Conservation (phyloP, 805 yeast species). For the Geotrichum ghanense region DNA sequence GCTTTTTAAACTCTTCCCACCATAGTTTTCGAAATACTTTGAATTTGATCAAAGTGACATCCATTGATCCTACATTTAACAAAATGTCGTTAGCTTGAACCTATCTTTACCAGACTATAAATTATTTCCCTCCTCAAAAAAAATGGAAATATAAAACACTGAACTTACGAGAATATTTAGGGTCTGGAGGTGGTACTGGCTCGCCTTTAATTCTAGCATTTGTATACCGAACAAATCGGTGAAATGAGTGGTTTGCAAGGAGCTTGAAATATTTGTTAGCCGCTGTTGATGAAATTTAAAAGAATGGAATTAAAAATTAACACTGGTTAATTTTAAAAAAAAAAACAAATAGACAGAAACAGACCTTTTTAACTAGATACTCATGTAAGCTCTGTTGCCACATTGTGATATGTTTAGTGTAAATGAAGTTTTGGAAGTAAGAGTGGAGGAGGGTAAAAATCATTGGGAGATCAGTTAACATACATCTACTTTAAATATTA, state of each 20-base stretch:
- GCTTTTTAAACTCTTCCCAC: conserved; percentile 14
- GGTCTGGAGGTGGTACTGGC: conserved; percentile 9
- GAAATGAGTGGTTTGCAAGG: conserved; percentile 13
- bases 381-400: conserved; percentile 17
- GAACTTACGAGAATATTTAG: neutral
- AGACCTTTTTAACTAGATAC: conserved; percentile 14
- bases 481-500: too few species aligned
- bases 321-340: too few species aligned
- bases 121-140: too few species aligned
- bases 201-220: conserved; percentile 15
- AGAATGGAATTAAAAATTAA: too few species aligned
- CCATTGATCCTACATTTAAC: conserved; percentile 3
- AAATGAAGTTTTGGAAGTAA: too few species aligned
- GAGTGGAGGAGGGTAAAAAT: too few species aligned
- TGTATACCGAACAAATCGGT: conserved; percentile 14
- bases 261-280: too few species aligned
- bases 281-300: too few species aligned
- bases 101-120: neutral
- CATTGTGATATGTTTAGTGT: conserved; percentile 5
- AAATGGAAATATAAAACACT: neutral
- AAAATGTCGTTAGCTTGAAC: conserved; percentile 3
- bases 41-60: conserved; percentile 7
- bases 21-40: conserved; percentile 12
- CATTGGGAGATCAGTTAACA: too few species aligned
- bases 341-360: neutral